Percentiles rank a stretch among this genome's conserved stretches.
These are phyloP conservation scores for Colletotrichum euphorbiae DNA, from an alignment of 2,329 filamentous ascomycete genomes.

Conservation along the genomic window DNA sequence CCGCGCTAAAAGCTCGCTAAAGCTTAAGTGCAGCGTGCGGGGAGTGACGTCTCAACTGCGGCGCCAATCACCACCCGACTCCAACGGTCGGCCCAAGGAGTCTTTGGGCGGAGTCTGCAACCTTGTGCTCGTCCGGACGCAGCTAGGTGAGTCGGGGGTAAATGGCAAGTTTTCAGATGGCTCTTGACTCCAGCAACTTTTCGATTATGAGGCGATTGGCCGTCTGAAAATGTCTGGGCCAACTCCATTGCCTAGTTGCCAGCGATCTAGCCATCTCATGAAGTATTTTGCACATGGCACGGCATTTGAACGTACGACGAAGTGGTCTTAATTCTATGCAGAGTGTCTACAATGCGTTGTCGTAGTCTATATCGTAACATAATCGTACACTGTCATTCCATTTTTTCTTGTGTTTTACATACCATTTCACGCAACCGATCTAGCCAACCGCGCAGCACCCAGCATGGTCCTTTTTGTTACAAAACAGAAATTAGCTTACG, in stretches of 20 bases:
- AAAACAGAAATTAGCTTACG: too few relatives aligned
- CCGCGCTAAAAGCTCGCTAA: constrained; percentile 41
- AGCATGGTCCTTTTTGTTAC: too few relatives aligned
- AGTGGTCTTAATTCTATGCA: neutral
- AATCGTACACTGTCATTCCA: neutral
- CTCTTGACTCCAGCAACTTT: neutral
- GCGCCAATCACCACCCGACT: constrained; percentile 25
- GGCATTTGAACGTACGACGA: neutral
- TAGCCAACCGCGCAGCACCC: too few relatives aligned
- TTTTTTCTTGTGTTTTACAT: neutral
- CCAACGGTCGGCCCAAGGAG: neutral
- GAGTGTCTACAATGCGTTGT: neutral
- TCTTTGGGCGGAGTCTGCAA: constrained; percentile 1
- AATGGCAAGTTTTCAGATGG: neutral
- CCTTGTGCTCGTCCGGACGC: constrained; percentile 1
- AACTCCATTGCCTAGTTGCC: too few relatives aligned
- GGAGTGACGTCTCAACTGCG: constrained; percentile 34
- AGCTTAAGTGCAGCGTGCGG: constrained; percentile 39
- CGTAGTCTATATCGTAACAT: neutral
- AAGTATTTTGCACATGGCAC: too few relatives aligned
- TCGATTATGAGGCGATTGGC: too few relatives aligned
- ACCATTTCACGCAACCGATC: neutral
- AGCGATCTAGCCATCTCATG: too few relatives aligned
- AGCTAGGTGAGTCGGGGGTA: neutral
- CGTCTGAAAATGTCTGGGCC: too few relatives aligned